Evolutionary conservation across 78 protist genomes (phyloP).

Genomic region (Dictyostelium firmibasis): DNA sequence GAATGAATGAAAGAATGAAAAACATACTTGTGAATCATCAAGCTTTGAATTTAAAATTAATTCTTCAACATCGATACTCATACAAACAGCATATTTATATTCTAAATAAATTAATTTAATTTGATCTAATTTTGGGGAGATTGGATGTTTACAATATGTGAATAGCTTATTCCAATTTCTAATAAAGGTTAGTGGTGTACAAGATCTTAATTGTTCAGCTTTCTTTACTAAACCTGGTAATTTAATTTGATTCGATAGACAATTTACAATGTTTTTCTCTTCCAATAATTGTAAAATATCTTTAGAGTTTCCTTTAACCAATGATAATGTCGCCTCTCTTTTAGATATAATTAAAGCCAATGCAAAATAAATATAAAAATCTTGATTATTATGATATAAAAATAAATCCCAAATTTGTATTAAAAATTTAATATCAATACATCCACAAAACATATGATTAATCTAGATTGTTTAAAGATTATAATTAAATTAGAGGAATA

Average conservation of each 20-base stretch:
- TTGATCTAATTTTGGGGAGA: slow-evolving; percentile 29
- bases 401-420: slow-evolving; percentile 61
- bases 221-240: slow-evolving; percentile 53
- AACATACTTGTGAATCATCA: slow-evolving; percentile 43
- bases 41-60: slow-evolving; percentile 50
- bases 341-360: slow-evolving; percentile 37
- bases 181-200: slow-evolving; percentile 58
- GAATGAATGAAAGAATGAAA: background rate
- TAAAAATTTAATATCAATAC: slow-evolving; percentile 37
- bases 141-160: slow-evolving; percentile 55
- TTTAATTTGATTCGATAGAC: slow-evolving; percentile 38
- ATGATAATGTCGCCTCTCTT: slow-evolving; percentile 39
- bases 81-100: slow-evolving; percentile 54
- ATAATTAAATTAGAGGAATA: background rate
- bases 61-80: slow-evolving; percentile 72
- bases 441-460: slow-evolving; percentile 75
- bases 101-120: slow-evolving; percentile 44
- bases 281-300: slow-evolving; percentile 23
- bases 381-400: slow-evolving; percentile 51
- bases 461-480: background rate
- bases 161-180: slow-evolving; percentile 55
- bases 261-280: slow-evolving; percentile 26
- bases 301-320: slow-evolving; percentile 20
- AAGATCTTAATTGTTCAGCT: slow-evolving; percentile 16
- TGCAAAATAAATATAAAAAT: slow-evolving; percentile 61